Percentiles rank a stretch among this genome's conserved stretches.
Evolutionary conservation across 2,329 filamentous ascomycete genomes (phyloP).

Genomic region (Beauveria caledonica): DNA sequence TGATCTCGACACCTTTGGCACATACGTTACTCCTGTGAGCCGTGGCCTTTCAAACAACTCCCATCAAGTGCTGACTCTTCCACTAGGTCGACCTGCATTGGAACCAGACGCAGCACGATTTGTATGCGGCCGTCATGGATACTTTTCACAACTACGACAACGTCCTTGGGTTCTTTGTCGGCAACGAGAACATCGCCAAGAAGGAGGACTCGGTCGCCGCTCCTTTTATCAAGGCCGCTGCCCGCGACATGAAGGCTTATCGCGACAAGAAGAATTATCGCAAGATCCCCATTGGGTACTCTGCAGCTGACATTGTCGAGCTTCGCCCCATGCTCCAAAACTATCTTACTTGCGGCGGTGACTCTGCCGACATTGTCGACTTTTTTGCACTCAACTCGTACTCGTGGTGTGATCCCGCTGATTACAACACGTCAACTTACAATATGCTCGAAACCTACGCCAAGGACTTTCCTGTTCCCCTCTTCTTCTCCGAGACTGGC

Average conservation of each 20-base stretch:
- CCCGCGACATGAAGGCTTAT: slow-evolving; percentile 76
- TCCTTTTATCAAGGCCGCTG: slow-evolving; percentile 75
- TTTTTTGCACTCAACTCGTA: slow-evolving; percentile 85
- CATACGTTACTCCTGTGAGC: slow-evolving; percentile 54
- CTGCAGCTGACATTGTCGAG: slow-evolving; percentile 72
- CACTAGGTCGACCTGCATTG: slow-evolving; percentile 53
- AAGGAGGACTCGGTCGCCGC: slow-evolving; percentile 54
- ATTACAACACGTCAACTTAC: slow-evolving; percentile 61
- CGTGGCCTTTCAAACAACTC: neutral
- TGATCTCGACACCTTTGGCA: slow-evolving; percentile 69
- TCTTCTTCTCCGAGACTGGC: slow-evolving; percentile 85
- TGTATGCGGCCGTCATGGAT: slow-evolving; percentile 66
- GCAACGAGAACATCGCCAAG: slow-evolving; percentile 75
- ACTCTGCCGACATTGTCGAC: slow-evolving; percentile 62
- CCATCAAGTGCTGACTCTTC: slow-evolving; percentile 12
- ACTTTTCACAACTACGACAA: slow-evolving; percentile 72
- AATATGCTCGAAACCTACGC: slow-evolving; percentile 57
- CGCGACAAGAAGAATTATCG: slow-evolving; percentile 68
- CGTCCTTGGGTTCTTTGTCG: slow-evolving; percentile 75
- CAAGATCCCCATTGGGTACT: slow-evolving; percentile 77
- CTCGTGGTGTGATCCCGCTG: slow-evolving; percentile 61
- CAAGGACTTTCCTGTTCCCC: slow-evolving; percentile 67
- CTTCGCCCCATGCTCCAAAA: slow-evolving; percentile 53
- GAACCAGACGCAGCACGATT: slow-evolving; percentile 62
- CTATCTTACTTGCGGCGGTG: slow-evolving; percentile 71